Base-by-base conservation (phyloP, 2,329 filamentous ascomycete species). In the Curvularia verruculosa region DNA sequence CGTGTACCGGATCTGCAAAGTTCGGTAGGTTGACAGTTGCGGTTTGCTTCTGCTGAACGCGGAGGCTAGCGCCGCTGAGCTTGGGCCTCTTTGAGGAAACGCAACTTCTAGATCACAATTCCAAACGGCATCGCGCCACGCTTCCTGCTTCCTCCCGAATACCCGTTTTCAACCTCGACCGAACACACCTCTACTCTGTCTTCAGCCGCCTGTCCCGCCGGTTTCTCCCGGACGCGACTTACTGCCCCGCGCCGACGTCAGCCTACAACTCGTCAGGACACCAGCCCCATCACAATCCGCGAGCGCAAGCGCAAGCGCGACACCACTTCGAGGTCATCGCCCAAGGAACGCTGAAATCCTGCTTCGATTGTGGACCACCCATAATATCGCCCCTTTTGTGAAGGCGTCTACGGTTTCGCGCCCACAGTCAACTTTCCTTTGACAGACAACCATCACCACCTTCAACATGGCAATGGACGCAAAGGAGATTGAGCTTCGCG, bases 401-500 rank as follows among this genome's bases (percentile, higher is more conserved):
- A 43, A 37, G 47, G 26, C 34, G 48, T 37, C 24, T 34, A 31
- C 54, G 26, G 26, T 37, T 40, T 34, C 21, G 24, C 54, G 31
- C 26, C 23, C 29, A 21, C 19, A n/a, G 18, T 34, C 41, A 21
- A 29, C 31, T 19, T 19, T 18, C 13, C 9, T 31, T 48, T 43
- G 43, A 56, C 28, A 44, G 45, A 26, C 36, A n/a, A n/a, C n/a
- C n/a, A 28, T 49, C 29, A 48, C 45, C 19, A 49, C 48, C 34
- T 49, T 49, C 41, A 49, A 54, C 18, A 66, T 63, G 65, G 76
- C 68, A 53, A 92, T 96, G 89, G 89, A 96, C 70, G 85, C 88
- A 71, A 91, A 91, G 78, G 90, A 94, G 73, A 89, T 97, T 53
- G 86, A 89, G 69, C 81, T 87, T 70, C 88, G 87, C 77, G 87